Percentiles rank a stretch among this genome's conserved stretches.
Evolutionary conservation across 192 early-diverging fungal species (phyloP).

Genomic region (Backusella morwellensis): DNA sequence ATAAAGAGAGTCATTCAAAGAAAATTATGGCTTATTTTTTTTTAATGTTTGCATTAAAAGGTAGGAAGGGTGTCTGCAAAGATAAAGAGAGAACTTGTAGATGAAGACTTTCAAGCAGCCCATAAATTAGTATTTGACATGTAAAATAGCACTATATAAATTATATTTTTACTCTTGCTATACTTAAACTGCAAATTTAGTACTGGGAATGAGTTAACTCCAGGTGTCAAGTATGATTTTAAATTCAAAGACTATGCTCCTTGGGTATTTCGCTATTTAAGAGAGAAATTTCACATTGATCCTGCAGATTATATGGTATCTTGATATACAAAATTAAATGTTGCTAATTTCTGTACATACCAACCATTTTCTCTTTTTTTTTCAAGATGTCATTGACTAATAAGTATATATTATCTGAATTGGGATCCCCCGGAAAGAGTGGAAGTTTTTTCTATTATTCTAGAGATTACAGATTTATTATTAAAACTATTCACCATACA

Average conservation of each 20-base stretch:
- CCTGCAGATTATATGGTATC: conserved; percentile 89
- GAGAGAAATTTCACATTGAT: conserved; percentile 87
- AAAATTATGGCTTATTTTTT: not conserved
- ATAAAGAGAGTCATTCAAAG: not conserved
- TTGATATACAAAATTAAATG: not conserved
- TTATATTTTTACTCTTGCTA: not conserved
- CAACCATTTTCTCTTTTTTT: not conserved
- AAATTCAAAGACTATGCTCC: conserved; percentile 52
- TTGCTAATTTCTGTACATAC: not conserved
- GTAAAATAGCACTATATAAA: conserved; percentile 38
- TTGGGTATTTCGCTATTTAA: conserved; percentile 94
- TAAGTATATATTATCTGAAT: conserved; percentile 95
- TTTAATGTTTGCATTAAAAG: conserved; percentile 23
- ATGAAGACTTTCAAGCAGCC: conserved; percentile 81
- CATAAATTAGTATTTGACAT: conserved; percentile 98
- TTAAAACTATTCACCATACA: conserved; percentile 94
- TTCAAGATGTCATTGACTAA: conserved; percentile 83
- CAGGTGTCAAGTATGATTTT: conserved; percentile 93
- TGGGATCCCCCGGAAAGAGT: conserved; percentile 93
- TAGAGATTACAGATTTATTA: conserved; percentile 97
- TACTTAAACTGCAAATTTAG: conserved; percentile 30
- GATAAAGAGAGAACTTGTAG: conserved; percentile 62
- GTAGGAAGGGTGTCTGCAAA: conserved; percentile 88
- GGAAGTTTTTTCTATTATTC: conserved; percentile 99
- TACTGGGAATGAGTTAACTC: conserved; percentile 93